These are phyloP conservation scores for Verticillium nubilum DNA, from an alignment of 2,329 filamentous ascomycete species.

Conservation along the genomic window DNA sequence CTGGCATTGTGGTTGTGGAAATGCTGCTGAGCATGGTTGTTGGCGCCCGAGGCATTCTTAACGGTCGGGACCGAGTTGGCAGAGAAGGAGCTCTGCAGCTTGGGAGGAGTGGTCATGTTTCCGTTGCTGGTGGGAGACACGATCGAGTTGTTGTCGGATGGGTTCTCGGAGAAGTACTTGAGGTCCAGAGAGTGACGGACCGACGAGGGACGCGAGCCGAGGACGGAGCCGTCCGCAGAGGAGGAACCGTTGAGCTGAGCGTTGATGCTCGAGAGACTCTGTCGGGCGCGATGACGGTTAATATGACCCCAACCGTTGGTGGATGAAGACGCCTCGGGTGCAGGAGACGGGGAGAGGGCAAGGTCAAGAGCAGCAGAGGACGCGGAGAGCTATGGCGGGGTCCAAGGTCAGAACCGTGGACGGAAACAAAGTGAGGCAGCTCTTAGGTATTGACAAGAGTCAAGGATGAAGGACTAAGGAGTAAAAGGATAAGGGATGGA, in stretches of 20 bases:
- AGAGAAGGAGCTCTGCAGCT: constrained; percentile 84
- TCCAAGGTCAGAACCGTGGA: background rate
- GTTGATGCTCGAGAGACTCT: constrained; percentile 46
- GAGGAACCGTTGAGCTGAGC: constrained; percentile 30
- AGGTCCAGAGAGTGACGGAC: constrained; percentile 55
- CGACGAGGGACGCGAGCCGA: constrained; percentile 39
- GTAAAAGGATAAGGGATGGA: constrained; percentile 5
- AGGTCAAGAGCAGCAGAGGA: constrained; percentile 79
- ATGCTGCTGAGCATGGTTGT: constrained; percentile 57
- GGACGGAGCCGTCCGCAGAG: constrained; percentile 37
- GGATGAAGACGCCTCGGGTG: constrained; percentile 43
- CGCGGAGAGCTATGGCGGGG: constrained; percentile 65
- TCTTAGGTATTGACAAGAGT: background rate
- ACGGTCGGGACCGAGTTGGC: constrained; percentile 83
- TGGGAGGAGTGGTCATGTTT: constrained; percentile 59
- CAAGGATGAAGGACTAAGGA: constrained; percentile 3
- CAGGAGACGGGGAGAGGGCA: constrained; percentile 63
- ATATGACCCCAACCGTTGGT: constrained; percentile 55
- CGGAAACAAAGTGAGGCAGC: background rate
- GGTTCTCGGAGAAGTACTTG: constrained; percentile 42
- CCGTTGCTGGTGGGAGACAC: constrained; percentile 44
- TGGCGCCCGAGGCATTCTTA: constrained; percentile 60
- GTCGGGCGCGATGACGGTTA: constrained; percentile 63
- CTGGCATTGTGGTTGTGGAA: constrained; percentile 77
- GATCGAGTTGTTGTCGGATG: constrained; percentile 29